Base-by-base conservation (phyloP, 1,139 yeast genomes). In the Diutina pseudorugosa region DNA sequence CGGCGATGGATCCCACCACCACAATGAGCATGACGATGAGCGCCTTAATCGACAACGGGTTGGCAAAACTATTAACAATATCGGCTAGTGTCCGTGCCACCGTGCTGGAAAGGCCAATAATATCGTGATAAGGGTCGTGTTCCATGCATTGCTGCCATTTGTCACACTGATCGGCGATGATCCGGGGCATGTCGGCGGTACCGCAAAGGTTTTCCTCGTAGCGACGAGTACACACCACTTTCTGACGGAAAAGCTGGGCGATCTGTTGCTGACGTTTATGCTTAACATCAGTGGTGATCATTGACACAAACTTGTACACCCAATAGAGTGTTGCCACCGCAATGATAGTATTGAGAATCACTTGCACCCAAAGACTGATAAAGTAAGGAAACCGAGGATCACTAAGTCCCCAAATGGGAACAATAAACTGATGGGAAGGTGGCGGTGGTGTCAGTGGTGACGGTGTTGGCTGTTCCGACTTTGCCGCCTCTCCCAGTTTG, bases 211-310 rank as follows among this genome's bases (percentile, higher is more conserved):
- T 45, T 16, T 27, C 36, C 5, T 23, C 40, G 19, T 45, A 45
- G 8, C 16, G 49, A 12, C 40, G 40, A 16, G 23, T n/a, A 25
- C 40, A 25, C 14, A 18, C 41, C 6, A 45, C 19, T 27, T 18
- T 25, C 7, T 27, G 12, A 9, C 27, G 49, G 21, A 45, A 45
- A 11, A 45, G 40, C 1, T 25, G 23, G 14, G 49, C 49, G n/a
- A 45, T 45, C 18, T 45, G 49, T 16, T 45, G 49, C n/a, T 25
- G 21, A 4, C 49, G 49, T 18, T 45, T 45, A 27, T 45, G 49
- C 9, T 27, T 7, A n/a, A 45, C 49, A 18, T 45, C 49, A 16
- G 14, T 16, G 14, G 49, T 19, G 3, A 45, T 33, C n/a, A 20
- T 27, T 16, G 40, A 16, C 11, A 27, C 27, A 11, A 45, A 27